These are phyloP conservation scores for Trametes cingulata DNA, from an alignment of 768 basidiomycete genomes.

Conservation along the genomic window DNA sequence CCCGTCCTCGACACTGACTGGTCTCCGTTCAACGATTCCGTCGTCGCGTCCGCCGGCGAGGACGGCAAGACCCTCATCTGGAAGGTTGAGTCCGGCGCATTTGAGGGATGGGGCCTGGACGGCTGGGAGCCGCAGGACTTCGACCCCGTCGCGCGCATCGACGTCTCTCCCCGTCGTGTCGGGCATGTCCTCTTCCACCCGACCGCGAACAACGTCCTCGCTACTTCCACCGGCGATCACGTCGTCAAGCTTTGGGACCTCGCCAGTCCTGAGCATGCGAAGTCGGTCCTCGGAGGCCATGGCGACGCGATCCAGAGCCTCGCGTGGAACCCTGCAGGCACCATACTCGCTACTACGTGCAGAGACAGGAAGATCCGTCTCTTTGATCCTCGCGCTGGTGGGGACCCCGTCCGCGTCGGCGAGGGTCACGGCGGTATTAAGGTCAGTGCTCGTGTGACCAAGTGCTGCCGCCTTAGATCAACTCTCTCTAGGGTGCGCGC, in stretches of 20 bases:
- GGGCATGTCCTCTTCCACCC: slow-evolving; percentile 96
- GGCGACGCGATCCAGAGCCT: slow-evolving; percentile 87
- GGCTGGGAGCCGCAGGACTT: slow-evolving; percentile 82
- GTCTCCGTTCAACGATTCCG: slow-evolving; percentile 90
- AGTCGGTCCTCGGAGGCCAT: slow-evolving; percentile 68
- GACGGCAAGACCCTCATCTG: slow-evolving; percentile 94
- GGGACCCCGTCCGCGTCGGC: slow-evolving; percentile 75
- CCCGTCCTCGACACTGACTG: slow-evolving; percentile 94
- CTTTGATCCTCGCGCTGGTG: slow-evolving; percentile 85
- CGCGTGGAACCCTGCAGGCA: slow-evolving; percentile 80
- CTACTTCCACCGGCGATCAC: slow-evolving; percentile 82
- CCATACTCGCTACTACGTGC: slow-evolving; percentile 83
- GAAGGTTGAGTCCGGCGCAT: slow-evolving; percentile 67
- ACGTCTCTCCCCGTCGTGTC: slow-evolving; percentile 82
- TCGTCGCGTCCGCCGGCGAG: slow-evolving; percentile 91
- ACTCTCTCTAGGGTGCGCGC: slow-evolving; percentile 55
- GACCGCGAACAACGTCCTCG: slow-evolving; percentile 83
- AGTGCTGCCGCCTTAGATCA: not conserved
- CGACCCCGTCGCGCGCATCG: slow-evolving; percentile 80
- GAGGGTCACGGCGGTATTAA: slow-evolving; percentile 96
- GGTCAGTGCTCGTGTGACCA: slow-evolving; percentile 18
- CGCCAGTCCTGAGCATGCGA: slow-evolving; percentile 65
- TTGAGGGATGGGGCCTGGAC: slow-evolving; percentile 86
- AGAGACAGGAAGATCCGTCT: slow-evolving; percentile 90
- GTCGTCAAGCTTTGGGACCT: slow-evolving; percentile 92